Base-by-base conservation (phyloP, 148 eudicot species). In the Chenopodium album region DNA sequence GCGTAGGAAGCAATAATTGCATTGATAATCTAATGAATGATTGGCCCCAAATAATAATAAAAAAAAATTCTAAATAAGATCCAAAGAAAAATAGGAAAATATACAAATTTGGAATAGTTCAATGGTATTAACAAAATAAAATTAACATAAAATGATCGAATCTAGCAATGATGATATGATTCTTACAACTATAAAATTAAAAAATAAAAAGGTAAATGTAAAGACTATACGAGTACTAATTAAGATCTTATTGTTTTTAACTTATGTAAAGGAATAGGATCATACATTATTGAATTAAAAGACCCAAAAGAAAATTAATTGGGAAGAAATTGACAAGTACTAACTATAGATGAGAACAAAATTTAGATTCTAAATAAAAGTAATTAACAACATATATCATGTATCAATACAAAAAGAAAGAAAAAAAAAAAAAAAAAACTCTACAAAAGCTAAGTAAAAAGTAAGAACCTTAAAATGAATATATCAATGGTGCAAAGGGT, bases 401-500 rank as follows among this genome's bases (percentile, higher is more conserved):
- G 3, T 2, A 23, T 68, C 8, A 76, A 76, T 23, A 77, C 75
- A 68, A 50, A 34, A 56, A 69, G 1, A 84, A 28, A 37, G 12
- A 34, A 54, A 73, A 34, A 34, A 64, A 54, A 73, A 64, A 54
- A 73, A 46, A 64, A 63, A 75, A 29, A 68, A 70, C 86, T 79
- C 82, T 73, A 78, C 81, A 78, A 14, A 71, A n/a, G 17, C 5
- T 2, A 2, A 54, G 17, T n/a, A 56, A n/a, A 17, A 60, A 80
- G 28, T 26, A 78, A 71, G 72, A 80, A 84, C 86, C 86, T 84
- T 72, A 59, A 63, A 68, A 77, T 29, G 4, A 23, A 66, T 56
- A 46, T 20, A 26, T 89, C 88, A 93, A 83, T 93, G 97, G 86
- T 93, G 97, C 87, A 93, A 87, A 20, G 92, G 93, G 82, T 93